Conservation (phyloP, 106 monocot genomes). For the Allium cepa region DNA sequence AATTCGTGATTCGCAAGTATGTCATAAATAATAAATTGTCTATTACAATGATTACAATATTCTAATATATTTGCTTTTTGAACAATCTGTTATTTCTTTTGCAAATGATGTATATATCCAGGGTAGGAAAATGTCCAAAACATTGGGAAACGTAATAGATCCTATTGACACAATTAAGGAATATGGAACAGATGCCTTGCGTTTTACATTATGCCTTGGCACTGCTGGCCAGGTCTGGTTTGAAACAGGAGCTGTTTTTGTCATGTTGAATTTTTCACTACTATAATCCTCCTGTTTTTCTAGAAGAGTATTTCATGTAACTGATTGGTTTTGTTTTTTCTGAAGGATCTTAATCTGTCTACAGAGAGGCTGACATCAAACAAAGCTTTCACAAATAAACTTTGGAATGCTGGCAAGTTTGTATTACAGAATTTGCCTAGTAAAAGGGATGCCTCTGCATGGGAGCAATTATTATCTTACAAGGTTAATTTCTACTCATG, state of each 20-base stretch:
- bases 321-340: not conserved
- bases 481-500: constrained; percentile 32
- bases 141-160: constrained; percentile 97
- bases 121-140: constrained; percentile 98
- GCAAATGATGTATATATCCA: constrained; percentile 20
- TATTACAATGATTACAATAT: no score
- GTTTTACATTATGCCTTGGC: constrained; percentile 88
- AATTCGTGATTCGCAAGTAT: constrained; percentile 90
- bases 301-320: no score
- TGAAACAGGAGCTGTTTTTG: not conserved
- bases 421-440: constrained; percentile 83
- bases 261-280: not conserved
- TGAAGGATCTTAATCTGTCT: constrained; percentile 89
- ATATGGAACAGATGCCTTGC: constrained; percentile 92
- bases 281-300: no score
- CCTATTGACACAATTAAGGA: constrained; percentile 92
- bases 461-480: constrained; percentile 49
- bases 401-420: constrained; percentile 99
- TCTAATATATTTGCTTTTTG: not conserved
- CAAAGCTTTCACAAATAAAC: constrained; percentile 96
- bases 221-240: constrained; percentile 85
- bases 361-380: constrained; percentile 77
- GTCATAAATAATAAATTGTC: constrained; percentile 6
- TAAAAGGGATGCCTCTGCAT: constrained; percentile 50
- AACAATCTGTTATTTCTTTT: not conserved